A percentile compares a stretch with the other conserved stretches of the same genome.
Conservation (phyloP, 177 flowering plant genomes). For the Vitis hybrid region DNA sequence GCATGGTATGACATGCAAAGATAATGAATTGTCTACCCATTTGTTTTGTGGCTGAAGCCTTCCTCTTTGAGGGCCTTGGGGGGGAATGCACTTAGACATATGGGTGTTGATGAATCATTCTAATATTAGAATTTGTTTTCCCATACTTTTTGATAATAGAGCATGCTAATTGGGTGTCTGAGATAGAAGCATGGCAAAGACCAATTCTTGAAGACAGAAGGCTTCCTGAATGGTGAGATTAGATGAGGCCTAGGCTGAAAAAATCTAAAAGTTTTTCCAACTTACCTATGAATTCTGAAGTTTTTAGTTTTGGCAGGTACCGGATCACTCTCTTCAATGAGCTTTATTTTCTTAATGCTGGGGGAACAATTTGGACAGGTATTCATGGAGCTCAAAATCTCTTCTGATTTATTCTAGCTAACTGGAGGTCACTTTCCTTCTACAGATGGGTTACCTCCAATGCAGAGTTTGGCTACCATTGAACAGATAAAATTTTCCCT, state of each 20-base stretch:
- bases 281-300: background rate
- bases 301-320: conserved; percentile 53
- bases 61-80: too few species aligned
- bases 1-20: too few species aligned
- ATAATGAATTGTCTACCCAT: too few species aligned
- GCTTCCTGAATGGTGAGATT: conserved; percentile 80
- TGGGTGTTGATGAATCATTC: background rate
- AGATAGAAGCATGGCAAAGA: conserved; percentile 83
- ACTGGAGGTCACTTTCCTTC: background rate
- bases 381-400: conserved; percentile 6
- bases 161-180: conserved; percentile 70
- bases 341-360: conserved; percentile 83
- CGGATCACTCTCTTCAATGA: conserved; percentile 84
- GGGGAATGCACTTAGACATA: background rate
- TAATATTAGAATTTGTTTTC: background rate
- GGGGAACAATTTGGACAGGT: conserved; percentile 95
- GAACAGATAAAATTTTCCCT: conserved; percentile 53
- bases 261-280: background rate
- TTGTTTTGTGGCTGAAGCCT: too few species aligned
- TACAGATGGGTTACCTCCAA: conserved; percentile 77
- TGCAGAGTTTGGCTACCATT: conserved; percentile 45
- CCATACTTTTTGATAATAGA: conserved; percentile 31
- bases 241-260: background rate
- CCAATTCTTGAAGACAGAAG: conserved; percentile 78
- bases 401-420: background rate